A percentile compares a stretch with the other conserved stretches of the same genome.
Conservation (phyloP, 495 filamentous ascomycete species). For the Alectoria sarmentosa region DNA sequence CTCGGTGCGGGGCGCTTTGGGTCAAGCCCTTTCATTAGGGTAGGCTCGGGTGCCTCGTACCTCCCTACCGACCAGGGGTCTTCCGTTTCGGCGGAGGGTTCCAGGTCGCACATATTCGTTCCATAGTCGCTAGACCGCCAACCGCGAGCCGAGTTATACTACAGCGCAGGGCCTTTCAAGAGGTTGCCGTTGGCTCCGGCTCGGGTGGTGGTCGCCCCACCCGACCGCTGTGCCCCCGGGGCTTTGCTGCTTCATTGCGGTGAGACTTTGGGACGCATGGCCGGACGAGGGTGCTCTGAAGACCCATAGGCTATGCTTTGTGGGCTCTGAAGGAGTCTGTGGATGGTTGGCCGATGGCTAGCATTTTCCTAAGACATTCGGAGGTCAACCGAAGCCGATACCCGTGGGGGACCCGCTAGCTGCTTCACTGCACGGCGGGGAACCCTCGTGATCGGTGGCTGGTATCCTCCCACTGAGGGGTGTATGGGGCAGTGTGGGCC, state of each 20-base stretch:
- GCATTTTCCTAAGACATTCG: slow-evolving; percentile 35
- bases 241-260: background rate
- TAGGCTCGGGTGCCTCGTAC: too few species aligned
- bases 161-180: slow-evolving; percentile 18
- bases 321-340: slow-evolving; percentile 43
- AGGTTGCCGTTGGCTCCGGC: slow-evolving; percentile 19
- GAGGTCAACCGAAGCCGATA: slow-evolving; percentile 35
- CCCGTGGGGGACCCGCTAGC: slow-evolving; percentile 23
- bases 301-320: slow-evolving; percentile 23
- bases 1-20: too few species aligned
- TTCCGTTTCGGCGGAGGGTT: too few species aligned
- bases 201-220: slow-evolving; percentile 15
- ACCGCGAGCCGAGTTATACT: slow-evolving; percentile 21
- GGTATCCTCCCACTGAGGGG: slow-evolving; percentile 37
- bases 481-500: slow-evolving; percentile 31
- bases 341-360: slow-evolving; percentile 45
- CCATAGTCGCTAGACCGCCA: slow-evolving; percentile 18
- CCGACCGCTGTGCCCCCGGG: slow-evolving; percentile 7
- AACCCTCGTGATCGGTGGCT: slow-evolving; percentile 24
- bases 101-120: too few species aligned
- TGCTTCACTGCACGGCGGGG: background rate
- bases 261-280: background rate
- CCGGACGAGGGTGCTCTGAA: slow-evolving; percentile 21
- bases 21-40: too few species aligned
- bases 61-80: too few species aligned